Evolutionary conservation across 371 early-diverging fungal species (phyloP).

Genomic region (Actinomortierella wolfii): DNA sequence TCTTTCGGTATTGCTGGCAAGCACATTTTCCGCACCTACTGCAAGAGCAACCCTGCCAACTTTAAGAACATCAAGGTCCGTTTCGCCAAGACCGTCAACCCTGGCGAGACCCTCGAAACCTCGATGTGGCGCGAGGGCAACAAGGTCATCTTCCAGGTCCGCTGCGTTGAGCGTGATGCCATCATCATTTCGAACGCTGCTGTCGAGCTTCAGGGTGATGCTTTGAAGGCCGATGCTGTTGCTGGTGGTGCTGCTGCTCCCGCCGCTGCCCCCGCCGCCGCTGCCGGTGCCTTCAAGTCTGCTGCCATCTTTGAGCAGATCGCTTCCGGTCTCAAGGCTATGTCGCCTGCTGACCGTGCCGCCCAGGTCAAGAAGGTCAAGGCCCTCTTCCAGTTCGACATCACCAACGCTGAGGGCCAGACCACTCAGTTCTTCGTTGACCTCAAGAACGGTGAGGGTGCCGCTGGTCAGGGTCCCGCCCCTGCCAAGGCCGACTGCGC

Average conservation of each 20-base stretch:
- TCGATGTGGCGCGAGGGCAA: slow-evolving; percentile 93
- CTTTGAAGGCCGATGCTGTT: slow-evolving; percentile 9
- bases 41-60: slow-evolving; percentile 66
- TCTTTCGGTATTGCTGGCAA: slow-evolving; percentile 90
- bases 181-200: slow-evolving; percentile 88
- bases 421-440: slow-evolving; percentile 62
- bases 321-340: slow-evolving; percentile 25
- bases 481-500: slow-evolving; percentile 53
- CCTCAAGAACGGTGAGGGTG: slow-evolving; percentile 64
- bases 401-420: slow-evolving; percentile 58
- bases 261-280: slow-evolving; percentile 18
- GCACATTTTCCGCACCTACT: slow-evolving; percentile 81
- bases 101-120: slow-evolving; percentile 96
- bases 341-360: slow-evolving; percentile 35
- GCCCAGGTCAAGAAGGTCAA: slow-evolving; percentile 52
- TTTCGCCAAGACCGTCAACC: slow-evolving; percentile 91
- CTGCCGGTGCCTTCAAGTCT: slow-evolving; percentile 37
- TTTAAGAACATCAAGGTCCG: slow-evolving; percentile 91
- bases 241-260: slow-evolving; percentile 21
- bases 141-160: slow-evolving; percentile 90
- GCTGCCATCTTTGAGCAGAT: slow-evolving; percentile 44
- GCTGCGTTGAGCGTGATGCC: slow-evolving; percentile 89
- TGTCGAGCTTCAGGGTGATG: slow-evolving; percentile 63
- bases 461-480: slow-evolving; percentile 41
- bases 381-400: slow-evolving; percentile 77